Percentiles rank a stretch among this genome's conserved stretches.
Evolutionary conservation across 371 early-diverging fungal species (phyloP).

Genomic region (Rhizopus delemar): DNA sequence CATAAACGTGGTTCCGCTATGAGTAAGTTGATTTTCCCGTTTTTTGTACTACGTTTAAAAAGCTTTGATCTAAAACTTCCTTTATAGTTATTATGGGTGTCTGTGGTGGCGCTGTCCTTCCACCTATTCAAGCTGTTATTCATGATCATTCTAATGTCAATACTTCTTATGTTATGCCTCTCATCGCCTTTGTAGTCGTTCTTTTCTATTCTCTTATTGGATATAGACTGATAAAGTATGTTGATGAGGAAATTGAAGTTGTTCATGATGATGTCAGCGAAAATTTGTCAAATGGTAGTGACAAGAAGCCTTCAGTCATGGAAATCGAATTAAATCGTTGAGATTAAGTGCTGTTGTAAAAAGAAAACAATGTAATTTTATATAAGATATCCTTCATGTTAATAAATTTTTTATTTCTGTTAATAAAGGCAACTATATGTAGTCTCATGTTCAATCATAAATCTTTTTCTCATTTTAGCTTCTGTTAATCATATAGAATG

Average conservation of each 20-base stretch:
- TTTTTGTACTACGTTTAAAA: neutral
- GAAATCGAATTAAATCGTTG: neutral
- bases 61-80: neutral
- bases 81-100: conserved; percentile 47
- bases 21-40: conserved; percentile 27
- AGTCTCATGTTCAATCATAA: no score
- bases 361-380: neutral
- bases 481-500: no score
- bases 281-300: neutral
- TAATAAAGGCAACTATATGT: no score
- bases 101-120: conserved; percentile 46
- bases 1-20: conserved; percentile 47
- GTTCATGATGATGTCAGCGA: neutral
- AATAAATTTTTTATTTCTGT: no score
- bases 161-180: conserved; percentile 38
- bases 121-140: conserved; percentile 42
- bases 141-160: conserved; percentile 37
- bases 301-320: neutral
- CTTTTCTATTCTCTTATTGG: conserved; percentile 40
- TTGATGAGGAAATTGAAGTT: conserved; percentile 31
- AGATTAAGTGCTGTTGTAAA: no score
- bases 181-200: conserved; percentile 34
- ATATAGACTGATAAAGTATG: conserved; percentile 35
- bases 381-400: no score
- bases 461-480: no score